Evolutionary conservation across 2,329 filamentous ascomycete species (phyloP), one percentile per base, ranked within the genome.

Genomic region (Helotiales sp.): DNA sequence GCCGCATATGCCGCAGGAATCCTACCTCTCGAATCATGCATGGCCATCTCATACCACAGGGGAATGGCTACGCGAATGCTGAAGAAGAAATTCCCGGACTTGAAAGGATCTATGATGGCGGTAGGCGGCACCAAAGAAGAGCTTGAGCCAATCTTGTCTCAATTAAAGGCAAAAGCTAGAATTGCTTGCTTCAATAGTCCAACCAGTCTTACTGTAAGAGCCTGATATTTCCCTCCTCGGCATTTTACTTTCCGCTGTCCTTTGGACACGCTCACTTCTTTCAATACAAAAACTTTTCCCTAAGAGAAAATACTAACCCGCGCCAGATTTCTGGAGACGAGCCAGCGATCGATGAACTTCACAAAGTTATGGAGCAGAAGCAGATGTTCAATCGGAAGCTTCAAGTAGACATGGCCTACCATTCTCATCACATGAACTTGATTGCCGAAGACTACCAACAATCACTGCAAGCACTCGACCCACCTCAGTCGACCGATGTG

Each of bases 51-150:
- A 1, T 67, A 63, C 47, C 61, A 60, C 31, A 38, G 66, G 10
- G 66, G 66, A 7, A 15, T 58, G 12, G 50, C 55, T 17, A 17
- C 58, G 4, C 44, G 33, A 34, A 25, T 63, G 60, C 38, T 54
- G n/a, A n/a, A n/a, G n/a, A n/a, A n/a, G n/a, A n/a, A 4, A 27
- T 7, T 56, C 50, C 13, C 42, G 58, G 17, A n/a, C n/a, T n/a
- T n/a, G 2, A 17, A 17, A 31, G 81, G 81, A 0, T 70, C 75
- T 12, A 85, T 85, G 82, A 73, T 83, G 64, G 81, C 81, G 0
- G 79, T 82, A 1, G 81, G 62, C 31, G 36, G 63, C 3, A n/a
- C 29, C 65, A 66, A 7, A 64, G 62, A 30, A 49, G 70, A 6
- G 9, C 55, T 52, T 0, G 12, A 49, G 13, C 13, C 24, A n/a